A percentile compares a stretch with the other conserved stretches of the same genome.
Conservation (phyloP, 495 filamentous ascomycete genomes). For the Lineolata rhizophorae region DNA sequence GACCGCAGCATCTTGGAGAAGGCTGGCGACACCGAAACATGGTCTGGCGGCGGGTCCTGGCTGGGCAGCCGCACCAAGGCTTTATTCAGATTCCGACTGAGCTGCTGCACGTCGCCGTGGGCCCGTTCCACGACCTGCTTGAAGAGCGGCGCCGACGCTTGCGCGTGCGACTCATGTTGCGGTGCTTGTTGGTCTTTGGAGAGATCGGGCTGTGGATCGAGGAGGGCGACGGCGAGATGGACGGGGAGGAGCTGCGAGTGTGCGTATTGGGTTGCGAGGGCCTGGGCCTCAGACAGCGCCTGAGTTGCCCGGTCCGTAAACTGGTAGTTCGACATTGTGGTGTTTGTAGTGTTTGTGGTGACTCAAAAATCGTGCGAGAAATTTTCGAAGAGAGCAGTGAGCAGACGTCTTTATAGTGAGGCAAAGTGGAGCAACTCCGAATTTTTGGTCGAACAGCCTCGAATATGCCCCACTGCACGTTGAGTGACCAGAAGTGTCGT, state of each 20-base stretch:
- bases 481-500: too few species aligned
- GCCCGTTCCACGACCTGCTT: slow-evolving; percentile 85
- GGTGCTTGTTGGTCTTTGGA: slow-evolving; percentile 51
- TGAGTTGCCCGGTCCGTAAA: slow-evolving; percentile 85
- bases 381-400: background rate
- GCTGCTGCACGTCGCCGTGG: slow-evolving; percentile 70
- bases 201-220: slow-evolving; percentile 61
- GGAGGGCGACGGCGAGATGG: slow-evolving; percentile 70
- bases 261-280: slow-evolving; percentile 62
- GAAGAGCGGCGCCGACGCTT: slow-evolving; percentile 48
- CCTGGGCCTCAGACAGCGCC: slow-evolving; percentile 66
- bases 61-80: slow-evolving; percentile 70
- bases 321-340: slow-evolving; percentile 35
- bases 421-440: too few species aligned
- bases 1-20: slow-evolving; percentile 63
- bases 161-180: slow-evolving; percentile 33
- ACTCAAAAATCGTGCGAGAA: too few species aligned
- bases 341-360: slow-evolving; percentile 3
- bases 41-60: slow-evolving; percentile 85
- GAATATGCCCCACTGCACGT: too few species aligned
- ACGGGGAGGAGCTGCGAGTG: slow-evolving; percentile 77
- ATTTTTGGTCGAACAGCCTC: too few species aligned
- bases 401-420: slow-evolving; percentile 10
- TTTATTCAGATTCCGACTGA: slow-evolving; percentile 82
- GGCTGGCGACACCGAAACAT: slow-evolving; percentile 53